phyloP scores from a whole-genome alignment of 805 yeast species.

The Ogataea methanolica region DNA sequence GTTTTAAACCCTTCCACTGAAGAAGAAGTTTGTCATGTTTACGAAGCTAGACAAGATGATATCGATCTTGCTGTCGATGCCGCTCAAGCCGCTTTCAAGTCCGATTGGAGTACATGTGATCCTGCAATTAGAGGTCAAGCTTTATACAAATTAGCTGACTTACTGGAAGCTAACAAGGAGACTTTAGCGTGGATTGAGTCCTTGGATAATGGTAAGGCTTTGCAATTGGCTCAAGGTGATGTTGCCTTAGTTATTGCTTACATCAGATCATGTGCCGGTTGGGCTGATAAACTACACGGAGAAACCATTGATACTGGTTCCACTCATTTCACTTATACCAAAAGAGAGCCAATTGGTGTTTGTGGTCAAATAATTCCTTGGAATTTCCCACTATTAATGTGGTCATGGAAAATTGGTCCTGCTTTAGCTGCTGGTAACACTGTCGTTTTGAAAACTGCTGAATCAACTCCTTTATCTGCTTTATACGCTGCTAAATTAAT shows the following conservation, averaged over 20 bases:
- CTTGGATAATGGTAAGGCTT: constrained; percentile 73
- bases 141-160: constrained; percentile 60
- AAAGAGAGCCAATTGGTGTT: constrained; percentile 74
- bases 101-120: constrained; percentile 53
- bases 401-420: constrained; percentile 77
- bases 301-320: constrained; percentile 59
- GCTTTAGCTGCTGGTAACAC: constrained; percentile 77
- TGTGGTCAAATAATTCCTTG: constrained; percentile 84
- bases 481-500: constrained; percentile 56
- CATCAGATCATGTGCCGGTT: constrained; percentile 69
- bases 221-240: constrained; percentile 62
- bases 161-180: constrained; percentile 60
- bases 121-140: constrained; percentile 52
- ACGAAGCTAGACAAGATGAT: constrained; percentile 56
- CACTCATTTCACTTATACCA: constrained; percentile 59
- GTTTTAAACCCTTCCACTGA: constrained; percentile 51
- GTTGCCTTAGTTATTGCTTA: constrained; percentile 60
- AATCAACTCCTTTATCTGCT: constrained; percentile 72
- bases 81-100: constrained; percentile 56
- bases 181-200: constrained; percentile 65
- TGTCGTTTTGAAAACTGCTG: constrained; percentile 69
- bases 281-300: constrained; percentile 67
- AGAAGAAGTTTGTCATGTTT: constrained; percentile 44
- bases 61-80: constrained; percentile 66
- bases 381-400: constrained; percentile 81